Evolutionary conservation across 192 early-diverging fungal genomes (phyloP), one percentile per base, ranked within the genome.

Genomic region (Linnemannia hyalina): DNA sequence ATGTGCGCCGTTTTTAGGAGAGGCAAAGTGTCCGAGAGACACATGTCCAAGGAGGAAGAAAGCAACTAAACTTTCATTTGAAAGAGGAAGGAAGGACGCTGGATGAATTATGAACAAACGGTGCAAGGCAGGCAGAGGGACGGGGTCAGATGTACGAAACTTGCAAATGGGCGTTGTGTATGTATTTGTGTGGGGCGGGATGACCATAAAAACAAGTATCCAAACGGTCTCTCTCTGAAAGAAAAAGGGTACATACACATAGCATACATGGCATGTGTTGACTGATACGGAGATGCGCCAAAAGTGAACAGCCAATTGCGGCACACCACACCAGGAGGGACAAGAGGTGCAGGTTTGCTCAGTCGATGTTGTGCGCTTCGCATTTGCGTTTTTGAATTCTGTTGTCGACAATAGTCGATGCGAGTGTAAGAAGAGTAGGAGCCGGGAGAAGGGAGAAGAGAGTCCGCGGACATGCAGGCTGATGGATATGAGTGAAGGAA

Each of bases 81-180:
- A 22, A 18, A 52, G 16, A 5, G 38, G 6, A n/a, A 11, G 10
- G 23, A 23, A 55, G 18, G 6, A 65, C 35, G 4, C 32, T 29
- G 60, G 60, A 32, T 65, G 60, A 65, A 65, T 65, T 65, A 65
- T 65, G 60, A 65, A 65, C 60, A 65, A 65, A 32, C 11, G 38
- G 38, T 40, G 38, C 38, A 40, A 32, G 60, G 26, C 60, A 65
- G 11, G 29, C 10, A 13, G 57, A n/a, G n/a, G 22, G 57, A 23
- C 2, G 3, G 57, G 57, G n/a, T 40, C 57, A 60, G 57, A n/a
- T n/a, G 23, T 11, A 7, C 8, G 22, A 46, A 46, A 11, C 10
- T 3, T 46, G 2, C 44, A 46, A 46, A 46, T 3, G 44, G 57
- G 57, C n/a, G n/a, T 60, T 60, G 9, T 60, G 26, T 15, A 29